Conservation (phyloP, 2,329 filamentous ascomycete genomes). For the Fusarium sp. region DNA sequence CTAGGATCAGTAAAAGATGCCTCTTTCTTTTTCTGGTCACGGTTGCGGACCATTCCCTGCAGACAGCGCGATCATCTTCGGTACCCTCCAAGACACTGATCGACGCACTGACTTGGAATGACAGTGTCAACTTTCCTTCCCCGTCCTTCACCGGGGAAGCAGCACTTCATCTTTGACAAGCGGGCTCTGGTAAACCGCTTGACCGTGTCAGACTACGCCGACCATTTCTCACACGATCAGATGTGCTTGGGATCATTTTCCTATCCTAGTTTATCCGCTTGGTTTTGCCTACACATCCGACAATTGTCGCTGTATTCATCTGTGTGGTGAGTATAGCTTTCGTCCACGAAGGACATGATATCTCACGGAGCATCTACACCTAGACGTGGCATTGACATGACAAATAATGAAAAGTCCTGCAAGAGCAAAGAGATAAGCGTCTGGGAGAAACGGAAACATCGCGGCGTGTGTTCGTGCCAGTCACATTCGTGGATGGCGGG, state of each 20-base stretch:
- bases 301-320: constrained; percentile 1
- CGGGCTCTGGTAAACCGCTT: constrained; percentile 37
- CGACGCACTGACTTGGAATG: constrained; percentile 32
- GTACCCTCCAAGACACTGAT: constrained; percentile 32
- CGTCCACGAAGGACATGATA: neutral
- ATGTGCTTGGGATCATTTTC: constrained; percentile 24
- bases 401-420: neutral
- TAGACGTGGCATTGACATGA: constrained; percentile 6
- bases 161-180: constrained; percentile 30
- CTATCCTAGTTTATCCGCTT: constrained; percentile 17
- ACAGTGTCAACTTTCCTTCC: constrained; percentile 22
- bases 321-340: neutral
- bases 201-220: constrained; percentile 32
- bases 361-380: constrained; percentile 11
- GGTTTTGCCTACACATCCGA: constrained; percentile 6
- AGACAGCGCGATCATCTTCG: constrained; percentile 31
- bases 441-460: constrained; percentile 27
- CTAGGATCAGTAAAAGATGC: neutral
- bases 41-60: constrained; percentile 22
- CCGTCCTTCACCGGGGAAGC: constrained; percentile 22
- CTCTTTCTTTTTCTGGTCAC: constrained; percentile 19
- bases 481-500: constrained; percentile 41
- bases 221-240: constrained; percentile 35
- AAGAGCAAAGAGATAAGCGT: constrained; percentile 12
- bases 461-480: constrained; percentile 41